Evolutionary conservation across 345 rosid genomes (phyloP), one percentile per base, ranked within the genome.

Genomic region (Ailanthus altissimus): DNA sequence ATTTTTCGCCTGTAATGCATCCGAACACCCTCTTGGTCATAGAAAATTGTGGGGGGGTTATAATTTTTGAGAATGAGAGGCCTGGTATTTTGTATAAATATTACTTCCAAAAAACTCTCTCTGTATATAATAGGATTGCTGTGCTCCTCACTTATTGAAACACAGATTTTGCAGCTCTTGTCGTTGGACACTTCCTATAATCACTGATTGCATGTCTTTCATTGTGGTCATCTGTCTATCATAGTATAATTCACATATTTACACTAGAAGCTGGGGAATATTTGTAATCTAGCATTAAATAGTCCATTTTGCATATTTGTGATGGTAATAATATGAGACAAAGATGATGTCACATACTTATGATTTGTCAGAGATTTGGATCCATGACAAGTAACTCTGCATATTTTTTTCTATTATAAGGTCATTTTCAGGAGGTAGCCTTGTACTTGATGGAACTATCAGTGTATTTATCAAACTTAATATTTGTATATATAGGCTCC

Each of bases 401-500:
- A 50, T 51, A 32, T 40, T 13, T 28, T 62, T 64, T 28, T 63
- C 65, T 51, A 9, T 79, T 14, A 16, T 36, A 59, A 28, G 57
- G 13, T 57, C 60, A 25, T 4, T 28, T 16, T 45, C 10, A 45
- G 46, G 74, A 43, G 45, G 18, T 60, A 25, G 67, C 61, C 23
- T 58, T 28, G 5, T 46, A 26, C 7, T 45, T 45, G 50, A 1
- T 38, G 23, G 25, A 64, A 32, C 3, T 26, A 54, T 25, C 42
- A 69, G 46, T 38, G 7, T 67, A 60, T 59, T 21, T 57, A 43
- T 28, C 74, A 4, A 70, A 69, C 58, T 64, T 58, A 42, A 38
- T 45, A 43, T 57, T 74, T 77, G 42, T 68, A 43, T 53, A 56
- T 79, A 15, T 77, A 95, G 99, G 98, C 99, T 21, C 93, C 98